Conservation (phyloP, 768 basidiomycete species). For the Austroboletus eburneus region DNA sequence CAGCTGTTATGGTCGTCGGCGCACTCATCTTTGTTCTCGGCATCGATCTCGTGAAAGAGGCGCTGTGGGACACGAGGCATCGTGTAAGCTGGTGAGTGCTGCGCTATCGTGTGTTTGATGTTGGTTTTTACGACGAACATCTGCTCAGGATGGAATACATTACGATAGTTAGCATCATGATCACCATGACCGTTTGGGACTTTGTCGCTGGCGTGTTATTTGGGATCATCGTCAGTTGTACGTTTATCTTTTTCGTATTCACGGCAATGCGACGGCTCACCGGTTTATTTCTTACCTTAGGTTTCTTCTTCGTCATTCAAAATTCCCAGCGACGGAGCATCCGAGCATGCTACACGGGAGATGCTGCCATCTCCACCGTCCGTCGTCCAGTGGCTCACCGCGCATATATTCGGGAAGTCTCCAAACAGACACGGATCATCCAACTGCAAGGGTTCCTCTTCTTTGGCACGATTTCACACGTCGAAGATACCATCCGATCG, state of each 20-base stretch:
- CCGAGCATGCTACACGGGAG: slow-evolving; percentile 76
- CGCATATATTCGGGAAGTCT: slow-evolving; percentile 87
- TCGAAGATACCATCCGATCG: slow-evolving; percentile 81
- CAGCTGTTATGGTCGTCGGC: slow-evolving; percentile 88
- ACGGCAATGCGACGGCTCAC: not conserved
- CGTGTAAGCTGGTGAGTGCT: slow-evolving; percentile 68
- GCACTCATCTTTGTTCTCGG: slow-evolving; percentile 93
- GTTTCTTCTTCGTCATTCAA: slow-evolving; percentile 95
- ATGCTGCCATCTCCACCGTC: slow-evolving; percentile 85
- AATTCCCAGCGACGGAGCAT: slow-evolving; percentile 85
- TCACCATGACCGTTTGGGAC: slow-evolving; percentile 92
- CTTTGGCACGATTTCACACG: slow-evolving; percentile 88
- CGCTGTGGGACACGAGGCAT: slow-evolving; percentile 91
- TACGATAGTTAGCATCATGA: slow-evolving; percentile 80
- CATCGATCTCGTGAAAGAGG: slow-evolving; percentile 91
- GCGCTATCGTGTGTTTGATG: not conserved
- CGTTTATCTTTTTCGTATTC: slow-evolving; percentile 22
- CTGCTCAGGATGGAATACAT: slow-evolving; percentile 65
- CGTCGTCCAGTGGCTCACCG: slow-evolving; percentile 84
- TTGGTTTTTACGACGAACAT: not conserved
- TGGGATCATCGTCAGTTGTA: slow-evolving; percentile 88
- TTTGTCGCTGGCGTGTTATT: slow-evolving; percentile 92
- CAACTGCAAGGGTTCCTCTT: slow-evolving; percentile 91
- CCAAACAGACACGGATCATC: slow-evolving; percentile 85
- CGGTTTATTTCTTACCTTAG: slow-evolving; percentile 32